Conservation (phyloP, 2,329 filamentous ascomycete species). For the Shiraia bambusicola region DNA sequence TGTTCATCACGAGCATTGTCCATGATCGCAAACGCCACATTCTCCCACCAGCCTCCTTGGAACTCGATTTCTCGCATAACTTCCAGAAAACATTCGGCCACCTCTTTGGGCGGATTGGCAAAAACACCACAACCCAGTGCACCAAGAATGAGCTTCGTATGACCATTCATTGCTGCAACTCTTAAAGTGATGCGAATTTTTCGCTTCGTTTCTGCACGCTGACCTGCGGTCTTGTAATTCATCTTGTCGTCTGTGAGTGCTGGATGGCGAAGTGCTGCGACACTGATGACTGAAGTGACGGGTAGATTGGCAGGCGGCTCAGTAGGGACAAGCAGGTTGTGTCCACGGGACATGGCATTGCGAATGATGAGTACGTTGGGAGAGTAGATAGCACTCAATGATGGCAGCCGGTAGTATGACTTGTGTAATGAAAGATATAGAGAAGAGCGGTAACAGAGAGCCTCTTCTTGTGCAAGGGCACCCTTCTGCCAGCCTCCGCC, state of each 20-base stretch:
- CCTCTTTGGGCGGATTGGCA: constrained; percentile 60
- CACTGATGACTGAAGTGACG: constrained; percentile 60
- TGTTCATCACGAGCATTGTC: constrained; percentile 37
- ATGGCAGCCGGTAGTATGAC: constrained; percentile 56
- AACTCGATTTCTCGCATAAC: constrained; percentile 65
- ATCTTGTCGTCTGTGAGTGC: constrained; percentile 14
- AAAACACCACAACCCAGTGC: constrained; percentile 71
- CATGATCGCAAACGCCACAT: constrained; percentile 65
- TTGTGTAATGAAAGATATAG: constrained; percentile 52
- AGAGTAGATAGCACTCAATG: constrained; percentile 58
- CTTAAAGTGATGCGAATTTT: constrained; percentile 65
- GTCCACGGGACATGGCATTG: constrained; percentile 49
- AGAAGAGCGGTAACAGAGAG: constrained; percentile 64
- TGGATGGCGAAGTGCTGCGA: constrained; percentile 58
- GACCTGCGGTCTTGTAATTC: constrained; percentile 28
- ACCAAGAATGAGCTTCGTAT: constrained; percentile 64
- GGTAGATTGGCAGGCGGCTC: constrained; percentile 44
- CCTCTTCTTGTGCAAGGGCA: constrained; percentile 67
- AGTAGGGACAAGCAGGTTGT: constrained; percentile 49
- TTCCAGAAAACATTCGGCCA: constrained; percentile 64
- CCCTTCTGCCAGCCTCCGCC: constrained; percentile 68
- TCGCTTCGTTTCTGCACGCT: constrained; percentile 58
- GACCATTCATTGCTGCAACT: constrained; percentile 58
- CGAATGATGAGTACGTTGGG: constrained; percentile 63
- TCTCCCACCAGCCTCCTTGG: constrained; percentile 63